Evolutionary conservation across 257 asterid genomes (phyloP).

Genomic region (Solanum megistacrolobum): DNA sequence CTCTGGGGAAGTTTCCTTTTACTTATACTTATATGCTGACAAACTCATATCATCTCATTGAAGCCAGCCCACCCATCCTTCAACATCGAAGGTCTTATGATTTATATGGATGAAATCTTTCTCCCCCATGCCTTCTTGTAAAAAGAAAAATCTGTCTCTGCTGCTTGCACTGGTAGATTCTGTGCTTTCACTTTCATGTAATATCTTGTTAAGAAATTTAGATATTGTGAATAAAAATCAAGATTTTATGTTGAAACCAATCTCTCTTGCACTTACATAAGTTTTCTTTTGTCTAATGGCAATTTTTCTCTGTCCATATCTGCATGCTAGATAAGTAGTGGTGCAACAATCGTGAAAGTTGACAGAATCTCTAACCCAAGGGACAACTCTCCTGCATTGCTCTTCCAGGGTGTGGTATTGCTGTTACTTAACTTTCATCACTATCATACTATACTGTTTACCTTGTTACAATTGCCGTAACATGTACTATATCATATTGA

Average conservation of each 20-base stretch:
- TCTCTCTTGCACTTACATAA: not conserved
- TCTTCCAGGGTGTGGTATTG: slow-evolving; percentile 58
- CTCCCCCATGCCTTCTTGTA: not conserved
- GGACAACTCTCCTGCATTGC: slow-evolving; percentile 84
- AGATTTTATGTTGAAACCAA: not conserved
- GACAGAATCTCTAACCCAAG: slow-evolving; percentile 55
- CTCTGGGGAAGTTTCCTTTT: not conserved
- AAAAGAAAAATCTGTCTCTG: not conserved
- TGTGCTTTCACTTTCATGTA: not conserved
- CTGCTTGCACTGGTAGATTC: not conserved
- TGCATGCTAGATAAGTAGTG: slow-evolving; percentile 41
- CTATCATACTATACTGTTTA: slow-evolving; percentile 1
- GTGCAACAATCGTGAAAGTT: slow-evolving; percentile 80
- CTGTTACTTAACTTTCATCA: not conserved
- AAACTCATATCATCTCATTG: not conserved
- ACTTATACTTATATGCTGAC: not conserved
- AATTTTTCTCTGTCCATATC: not conserved
- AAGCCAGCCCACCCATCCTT: not conserved
- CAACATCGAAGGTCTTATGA: not conserved
- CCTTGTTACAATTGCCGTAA: not conserved
- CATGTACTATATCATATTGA: not conserved
- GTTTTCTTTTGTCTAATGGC: not conserved
- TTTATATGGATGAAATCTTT: not conserved
- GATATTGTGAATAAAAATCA: not conserved
- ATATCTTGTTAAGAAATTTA: not conserved